Base-by-base conservation (phyloP, 2,329 filamentous ascomycete species). In the Lasiodiplodia hormozganensis region DNA sequence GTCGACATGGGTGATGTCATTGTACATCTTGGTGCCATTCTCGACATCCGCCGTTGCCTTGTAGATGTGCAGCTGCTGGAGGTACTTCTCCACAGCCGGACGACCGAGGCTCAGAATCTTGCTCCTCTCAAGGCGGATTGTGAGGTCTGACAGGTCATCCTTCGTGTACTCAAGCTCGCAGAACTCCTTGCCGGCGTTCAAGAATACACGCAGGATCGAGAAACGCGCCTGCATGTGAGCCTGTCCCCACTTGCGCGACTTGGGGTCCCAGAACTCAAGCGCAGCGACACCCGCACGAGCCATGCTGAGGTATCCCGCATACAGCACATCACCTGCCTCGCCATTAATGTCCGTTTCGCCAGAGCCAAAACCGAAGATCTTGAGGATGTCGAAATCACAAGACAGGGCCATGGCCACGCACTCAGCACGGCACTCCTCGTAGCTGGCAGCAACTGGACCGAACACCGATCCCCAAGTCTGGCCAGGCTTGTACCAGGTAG, bases 381-480 rank as follows among this genome's bases (percentile, higher is more conserved):
- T 87, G 23, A 98, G 86, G 62, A 96, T 93, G 12, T 89, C 86
- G 76, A 97, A 97, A 75, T 97, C 94, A 80, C 94, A 97, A 76
- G 90, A 89, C 4, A 98, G 85, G 52, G 89, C 90, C 94, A 97
- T 97, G 64, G 94, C 95, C 12, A 97, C 94, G 74, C 94, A 92
- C 79, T 98, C 95, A 4, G 95, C 95, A 67, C 95, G 90, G 79
- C 95, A 98, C 80, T 98, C 95, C 81, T 98, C 95, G 76, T 97
- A 97, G 18, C 90, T 92, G 3, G 91, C 93, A 47, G 94, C 93
- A 71, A 96, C 88, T 70, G 92, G 88, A 31, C 94, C 94, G 76
- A 98, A 98, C 0, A 97, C 93, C 5, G 90, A 93, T 68, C 93
- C 92, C 94, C 94, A 98, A 0, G 95, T 98, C 80, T 97, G 93